Evolutionary conservation across 1,139 yeast species (phyloP), one percentile per base, ranked within the genome.

Genomic region (Yamadazyma atlantica): DNA sequence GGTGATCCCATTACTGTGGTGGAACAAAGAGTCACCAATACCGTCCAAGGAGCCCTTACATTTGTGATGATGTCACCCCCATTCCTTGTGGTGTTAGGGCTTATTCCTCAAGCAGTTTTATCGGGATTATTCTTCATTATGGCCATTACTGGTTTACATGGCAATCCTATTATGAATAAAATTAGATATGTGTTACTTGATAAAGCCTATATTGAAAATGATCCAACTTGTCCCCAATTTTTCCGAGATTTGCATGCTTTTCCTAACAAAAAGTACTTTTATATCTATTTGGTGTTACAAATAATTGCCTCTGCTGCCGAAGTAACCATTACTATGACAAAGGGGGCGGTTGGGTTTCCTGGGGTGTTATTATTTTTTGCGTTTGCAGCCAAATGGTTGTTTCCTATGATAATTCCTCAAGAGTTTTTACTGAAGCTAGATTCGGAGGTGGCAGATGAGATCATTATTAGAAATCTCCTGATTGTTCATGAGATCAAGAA

Each of bases 321-420:
- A 55, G 84, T 88, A 48, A 95, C 82, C 0, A 89, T 92, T 27
- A 85, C 95, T 0, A 78, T 84, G 55, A 86, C 96, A 0, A 80
- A 74, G 42, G 97, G 92, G 0, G 97, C 98, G 0, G 89, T 92
- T 27, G 97, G 96, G 2, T 92, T 92, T 54, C 98, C 98, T 0
- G 85, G 88, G 1, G 88, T 90, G 0, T 64, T 92, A 37, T 47
- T 72, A 51, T 57, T 69, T 37, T 69, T 69, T 45, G 73, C 92
- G 34, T 54, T 72, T 15, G 74, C 88, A 37, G 87, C 87, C 40
- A 78, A 78, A 25, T 68, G 89, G 53, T 76, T 87, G 0, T 82
- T 92, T 66, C 88, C 87, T 0, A 58, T 58, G 38, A 54, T 85
- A 6, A 84, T 90, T 39, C 82, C 88, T 0, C 48, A 54, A 29